phyloP scores from a whole-genome alignment of 768 basidiomycete genomes.

The Suillus subaureus region DNA sequence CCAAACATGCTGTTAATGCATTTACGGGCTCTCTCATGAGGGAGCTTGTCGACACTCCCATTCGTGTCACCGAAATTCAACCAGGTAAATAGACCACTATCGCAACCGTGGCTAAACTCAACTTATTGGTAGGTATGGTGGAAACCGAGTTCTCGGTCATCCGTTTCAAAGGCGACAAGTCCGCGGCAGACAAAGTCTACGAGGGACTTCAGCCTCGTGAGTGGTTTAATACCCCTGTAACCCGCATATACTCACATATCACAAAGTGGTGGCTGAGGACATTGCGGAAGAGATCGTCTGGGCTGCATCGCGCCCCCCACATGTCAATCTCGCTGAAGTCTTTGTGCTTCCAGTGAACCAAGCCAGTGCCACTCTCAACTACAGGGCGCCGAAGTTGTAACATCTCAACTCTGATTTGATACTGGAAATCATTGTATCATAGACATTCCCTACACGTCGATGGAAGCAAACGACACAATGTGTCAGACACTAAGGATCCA shows the following conservation, averaged over 20 bases:
- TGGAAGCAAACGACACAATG: neutral
- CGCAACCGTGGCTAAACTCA: constrained; percentile 4
- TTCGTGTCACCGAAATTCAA: constrained; percentile 93
- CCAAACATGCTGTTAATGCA: constrained; percentile 83
- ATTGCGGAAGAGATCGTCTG: constrained; percentile 99
- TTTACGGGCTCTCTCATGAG: constrained; percentile 82
- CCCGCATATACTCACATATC: constrained; percentile 10
- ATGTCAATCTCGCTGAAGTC: constrained; percentile 88
- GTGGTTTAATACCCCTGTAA: constrained; percentile 29
- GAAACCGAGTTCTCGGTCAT: constrained; percentile 93
- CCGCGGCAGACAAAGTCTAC: constrained; percentile 87
- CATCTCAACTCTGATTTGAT: neutral
- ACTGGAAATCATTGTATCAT: neutral
- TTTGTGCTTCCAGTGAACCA: constrained; percentile 81
- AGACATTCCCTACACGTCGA: neutral
- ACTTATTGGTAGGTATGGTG: constrained; percentile 63
- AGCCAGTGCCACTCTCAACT: constrained; percentile 65
- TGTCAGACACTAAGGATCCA: constrained; percentile 33
- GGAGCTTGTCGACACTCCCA: constrained; percentile 90
- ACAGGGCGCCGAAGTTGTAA: constrained; percentile 45
- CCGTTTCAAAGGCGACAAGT: constrained; percentile 84
- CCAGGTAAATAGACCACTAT: constrained; percentile 58
- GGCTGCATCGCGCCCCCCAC: constrained; percentile 88
- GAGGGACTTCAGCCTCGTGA: constrained; percentile 83
- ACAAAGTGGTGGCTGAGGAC: constrained; percentile 75